Conservation (phyloP, 169 alveolate genomes). For the Babesia gibsoni region DNA sequence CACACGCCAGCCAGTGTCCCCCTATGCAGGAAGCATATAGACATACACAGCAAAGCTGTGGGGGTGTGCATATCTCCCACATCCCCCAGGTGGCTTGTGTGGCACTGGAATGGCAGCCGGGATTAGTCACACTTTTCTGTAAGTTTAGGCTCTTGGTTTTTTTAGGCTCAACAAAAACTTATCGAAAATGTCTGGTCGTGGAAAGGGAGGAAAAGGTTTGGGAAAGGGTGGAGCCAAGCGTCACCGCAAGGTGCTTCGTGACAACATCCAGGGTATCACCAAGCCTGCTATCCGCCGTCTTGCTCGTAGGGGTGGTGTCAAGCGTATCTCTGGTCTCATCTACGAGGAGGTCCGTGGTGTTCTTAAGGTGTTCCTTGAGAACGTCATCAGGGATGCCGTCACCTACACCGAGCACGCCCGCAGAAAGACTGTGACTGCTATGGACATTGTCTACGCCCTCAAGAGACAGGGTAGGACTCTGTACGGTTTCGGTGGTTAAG, state of each 20-base stretch:
- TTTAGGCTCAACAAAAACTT: slow-evolving; percentile 45
- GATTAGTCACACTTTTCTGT: slow-evolving; percentile 65
- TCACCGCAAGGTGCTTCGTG: slow-evolving; percentile 94
- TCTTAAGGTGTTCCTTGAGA: slow-evolving; percentile 96
- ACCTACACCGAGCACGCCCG: slow-evolving; percentile 99
- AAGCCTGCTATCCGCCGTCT: slow-evolving; percentile 99
- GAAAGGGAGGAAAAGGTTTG: slow-evolving; percentile 98
- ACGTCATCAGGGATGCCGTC: slow-evolving; percentile 98
- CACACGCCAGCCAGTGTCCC: too few relatives aligned
- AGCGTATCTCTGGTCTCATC: slow-evolving; percentile 98
- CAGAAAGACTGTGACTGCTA: slow-evolving; percentile 99
- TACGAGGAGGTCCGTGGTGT: slow-evolving; percentile 99
- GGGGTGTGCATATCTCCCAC: too few relatives aligned
- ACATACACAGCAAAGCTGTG: too few relatives aligned
- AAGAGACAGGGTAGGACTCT: slow-evolving; percentile 99
- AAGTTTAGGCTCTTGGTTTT: slow-evolving; percentile 49
- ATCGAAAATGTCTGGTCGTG: slow-evolving; percentile 91
- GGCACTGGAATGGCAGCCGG: slow-evolving; percentile 10
- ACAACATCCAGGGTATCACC: slow-evolving; percentile 98
- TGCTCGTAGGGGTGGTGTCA: slow-evolving; percentile 99
- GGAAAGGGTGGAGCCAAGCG: slow-evolving; percentile 99
- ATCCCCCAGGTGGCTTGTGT: slow-evolving; percentile 37
- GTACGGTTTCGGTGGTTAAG: slow-evolving; percentile 99
- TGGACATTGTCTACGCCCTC: slow-evolving; percentile 98
- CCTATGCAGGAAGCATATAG: too few relatives aligned